Percentiles rank a stretch among this genome's conserved stretches.
Conservation (phyloP, 1,139 yeast species). For the Yamadazyma triangularis region DNA sequence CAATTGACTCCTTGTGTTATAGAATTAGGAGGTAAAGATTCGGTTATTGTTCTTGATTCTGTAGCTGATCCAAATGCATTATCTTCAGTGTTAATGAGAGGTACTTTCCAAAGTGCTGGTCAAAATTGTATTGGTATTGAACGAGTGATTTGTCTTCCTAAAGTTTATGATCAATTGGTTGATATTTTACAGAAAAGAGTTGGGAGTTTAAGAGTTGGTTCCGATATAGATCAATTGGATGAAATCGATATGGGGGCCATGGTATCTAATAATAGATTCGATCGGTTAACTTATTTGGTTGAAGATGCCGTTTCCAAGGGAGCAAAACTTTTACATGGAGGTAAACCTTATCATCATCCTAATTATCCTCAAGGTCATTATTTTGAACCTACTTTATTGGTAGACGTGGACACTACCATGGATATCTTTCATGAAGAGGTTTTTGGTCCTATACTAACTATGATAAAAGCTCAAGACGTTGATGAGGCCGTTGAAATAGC, state of each 20-base stretch:
- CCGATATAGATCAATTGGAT: conserved; percentile 84
- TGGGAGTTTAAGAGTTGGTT: conserved; percentile 66
- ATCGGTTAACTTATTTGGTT: conserved; percentile 58
- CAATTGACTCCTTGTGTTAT: conserved; percentile 89
- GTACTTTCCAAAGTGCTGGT: conserved; percentile 94
- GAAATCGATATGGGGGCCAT: conserved; percentile 96
- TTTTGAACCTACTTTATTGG: conserved; percentile 81
- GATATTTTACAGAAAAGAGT: conserved; percentile 55
- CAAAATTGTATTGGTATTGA: conserved; percentile 98
- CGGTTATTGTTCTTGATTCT: conserved; percentile 79
- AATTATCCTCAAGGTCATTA: conserved; percentile 94
- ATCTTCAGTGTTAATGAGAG: conserved; percentile 83
- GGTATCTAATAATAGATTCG: conserved; percentile 75
- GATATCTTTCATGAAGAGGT: conserved; percentile 83
- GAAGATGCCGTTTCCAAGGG: conserved; percentile 74
- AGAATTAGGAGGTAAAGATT: conserved; percentile 95
- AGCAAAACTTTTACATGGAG: conserved; percentile 79
- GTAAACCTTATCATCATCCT: conserved; percentile 75
- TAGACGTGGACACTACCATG: conserved; percentile 77
- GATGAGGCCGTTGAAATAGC: conserved; percentile 76
- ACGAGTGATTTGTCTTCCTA: conserved; percentile 75
- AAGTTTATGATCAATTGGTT: conserved; percentile 59
- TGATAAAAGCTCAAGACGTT: conserved; percentile 64
- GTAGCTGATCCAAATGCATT: conserved; percentile 52
- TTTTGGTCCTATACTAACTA: conserved; percentile 83